A percentile compares a stretch with the other conserved stretches of the same genome.
Conservation (phyloP, 2,329 filamentous ascomycete species). For the Aspergillus sergii region DNA sequence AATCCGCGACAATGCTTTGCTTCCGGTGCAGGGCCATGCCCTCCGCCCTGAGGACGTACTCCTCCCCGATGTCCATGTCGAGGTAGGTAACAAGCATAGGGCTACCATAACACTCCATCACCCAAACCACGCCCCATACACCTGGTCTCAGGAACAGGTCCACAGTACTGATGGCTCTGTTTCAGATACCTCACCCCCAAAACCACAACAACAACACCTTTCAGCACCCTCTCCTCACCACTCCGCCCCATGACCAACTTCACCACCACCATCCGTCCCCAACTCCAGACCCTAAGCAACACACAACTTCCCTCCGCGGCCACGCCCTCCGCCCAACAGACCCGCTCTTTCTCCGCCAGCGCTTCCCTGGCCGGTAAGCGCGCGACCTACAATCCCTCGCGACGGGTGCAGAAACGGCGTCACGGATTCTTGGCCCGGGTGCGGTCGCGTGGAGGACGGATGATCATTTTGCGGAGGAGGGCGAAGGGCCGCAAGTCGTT, state of each 20-base stretch:
- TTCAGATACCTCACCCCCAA: slow-evolving; percentile 6
- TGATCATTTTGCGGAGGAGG: slow-evolving; percentile 56
- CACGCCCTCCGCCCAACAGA: slow-evolving; percentile 19
- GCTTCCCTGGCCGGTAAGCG: slow-evolving; percentile 48
- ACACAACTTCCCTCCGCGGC: slow-evolving; percentile 9
- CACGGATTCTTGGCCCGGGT: slow-evolving; percentile 62
- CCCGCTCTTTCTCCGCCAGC: slow-evolving; percentile 48
- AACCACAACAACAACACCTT: slow-evolving; percentile 11
- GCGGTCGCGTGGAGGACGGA: slow-evolving; percentile 55
- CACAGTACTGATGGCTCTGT: neutral
- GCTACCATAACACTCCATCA: neutral
- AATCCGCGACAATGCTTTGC: slow-evolving; percentile 34
- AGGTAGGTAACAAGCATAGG: neutral
- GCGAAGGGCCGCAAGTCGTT: slow-evolving; percentile 56
- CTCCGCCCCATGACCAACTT: slow-evolving; percentile 20
- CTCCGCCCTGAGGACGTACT: slow-evolving; percentile 27
- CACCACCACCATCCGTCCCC: slow-evolving; percentile 8
- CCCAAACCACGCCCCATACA: neutral
- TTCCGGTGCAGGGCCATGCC: slow-evolving; percentile 37
- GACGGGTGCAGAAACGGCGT: slow-evolving; percentile 62
- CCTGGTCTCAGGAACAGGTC: slow-evolving; percentile 7
- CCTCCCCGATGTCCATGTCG: slow-evolving; percentile 21
- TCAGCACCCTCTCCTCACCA: slow-evolving; percentile 7
- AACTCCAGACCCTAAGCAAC: slow-evolving; percentile 4
- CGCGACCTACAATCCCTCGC: slow-evolving; percentile 62